Percentiles rank a stretch among this genome's conserved stretches.
phyloP scores from a whole-genome alignment of 192 early-diverging fungal genomes.

The Linnemannia exigua region DNA sequence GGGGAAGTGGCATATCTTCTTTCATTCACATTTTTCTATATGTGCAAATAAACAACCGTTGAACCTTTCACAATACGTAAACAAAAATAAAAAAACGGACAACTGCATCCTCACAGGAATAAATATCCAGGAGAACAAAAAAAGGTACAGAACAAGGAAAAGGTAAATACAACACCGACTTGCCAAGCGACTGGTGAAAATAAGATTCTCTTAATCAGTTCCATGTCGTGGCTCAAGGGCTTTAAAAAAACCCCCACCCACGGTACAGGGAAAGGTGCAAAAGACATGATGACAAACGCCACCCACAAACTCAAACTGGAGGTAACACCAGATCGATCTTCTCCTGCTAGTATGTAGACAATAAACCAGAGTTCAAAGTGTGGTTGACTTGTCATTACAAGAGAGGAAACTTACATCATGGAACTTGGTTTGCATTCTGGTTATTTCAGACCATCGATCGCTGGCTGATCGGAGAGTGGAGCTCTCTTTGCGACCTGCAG shows the following conservation, averaged over 20 bases:
- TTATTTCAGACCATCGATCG: conserved; percentile 32
- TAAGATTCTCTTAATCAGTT: neutral
- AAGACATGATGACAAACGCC: neutral
- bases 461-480: conserved; percentile 23
- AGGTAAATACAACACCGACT: neutral
- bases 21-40: neutral
- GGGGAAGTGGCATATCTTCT: neutral
- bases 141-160: neutral
- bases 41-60: neutral
- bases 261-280: neutral
- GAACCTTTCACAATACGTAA: no score
- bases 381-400: neutral
- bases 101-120: neutral
- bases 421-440: conserved; percentile 28
- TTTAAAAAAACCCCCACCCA: neutral
- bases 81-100: conserved; percentile 6
- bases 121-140: neutral
- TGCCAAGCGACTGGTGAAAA: neutral
- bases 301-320: neutral
- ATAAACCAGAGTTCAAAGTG: neutral
- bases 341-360: neutral
- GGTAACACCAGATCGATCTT: neutral
- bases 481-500: conserved; percentile 36
- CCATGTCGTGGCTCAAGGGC: neutral
- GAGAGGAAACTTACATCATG: conserved; percentile 40